Conservation (phyloP, 495 filamentous ascomycete species). For the Talaromyces adpressus region DNA sequence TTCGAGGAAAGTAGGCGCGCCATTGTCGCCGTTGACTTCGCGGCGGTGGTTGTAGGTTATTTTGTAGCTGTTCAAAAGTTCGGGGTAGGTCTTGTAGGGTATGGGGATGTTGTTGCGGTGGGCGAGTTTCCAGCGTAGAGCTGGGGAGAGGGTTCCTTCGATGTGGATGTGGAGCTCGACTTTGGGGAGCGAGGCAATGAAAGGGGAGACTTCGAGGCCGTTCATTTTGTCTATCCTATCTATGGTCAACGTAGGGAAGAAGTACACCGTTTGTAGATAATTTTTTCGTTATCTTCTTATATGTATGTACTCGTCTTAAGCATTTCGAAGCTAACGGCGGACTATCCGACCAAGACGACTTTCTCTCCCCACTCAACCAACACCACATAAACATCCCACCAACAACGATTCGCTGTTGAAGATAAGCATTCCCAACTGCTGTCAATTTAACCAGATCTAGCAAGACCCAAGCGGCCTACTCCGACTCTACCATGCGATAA, state of each 20-base stretch:
- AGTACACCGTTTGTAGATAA: too few species aligned
- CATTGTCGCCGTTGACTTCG: slow-evolving; percentile 25
- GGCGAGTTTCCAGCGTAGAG: slow-evolving; percentile 29
- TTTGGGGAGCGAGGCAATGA: slow-evolving; percentile 30
- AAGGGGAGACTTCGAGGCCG: slow-evolving; percentile 21
- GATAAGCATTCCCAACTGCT: neutral
- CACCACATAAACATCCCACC: neutral
- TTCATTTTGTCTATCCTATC: slow-evolving; percentile 16
- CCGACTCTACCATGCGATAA: neutral
- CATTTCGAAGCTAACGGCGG: neutral
- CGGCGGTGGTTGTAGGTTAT: slow-evolving; percentile 27
- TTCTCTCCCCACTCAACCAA: neutral
- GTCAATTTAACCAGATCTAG: neutral
- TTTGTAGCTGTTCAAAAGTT: slow-evolving; percentile 23
- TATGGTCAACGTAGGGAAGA: neutral
- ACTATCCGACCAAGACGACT: neutral
- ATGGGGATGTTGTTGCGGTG: slow-evolving; percentile 29
- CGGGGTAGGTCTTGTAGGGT: slow-evolving; percentile 23
- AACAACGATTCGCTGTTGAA: neutral
- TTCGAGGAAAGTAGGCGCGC: slow-evolving; percentile 32
- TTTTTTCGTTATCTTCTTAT: neutral
- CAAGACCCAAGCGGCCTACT: neutral
- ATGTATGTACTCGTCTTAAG: too few species aligned
- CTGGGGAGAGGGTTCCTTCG: slow-evolving; percentile 34
- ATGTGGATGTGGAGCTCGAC: slow-evolving; percentile 40